Conservation (phyloP, 73 alveolate genomes). For the Effrenium voratum region DNA sequence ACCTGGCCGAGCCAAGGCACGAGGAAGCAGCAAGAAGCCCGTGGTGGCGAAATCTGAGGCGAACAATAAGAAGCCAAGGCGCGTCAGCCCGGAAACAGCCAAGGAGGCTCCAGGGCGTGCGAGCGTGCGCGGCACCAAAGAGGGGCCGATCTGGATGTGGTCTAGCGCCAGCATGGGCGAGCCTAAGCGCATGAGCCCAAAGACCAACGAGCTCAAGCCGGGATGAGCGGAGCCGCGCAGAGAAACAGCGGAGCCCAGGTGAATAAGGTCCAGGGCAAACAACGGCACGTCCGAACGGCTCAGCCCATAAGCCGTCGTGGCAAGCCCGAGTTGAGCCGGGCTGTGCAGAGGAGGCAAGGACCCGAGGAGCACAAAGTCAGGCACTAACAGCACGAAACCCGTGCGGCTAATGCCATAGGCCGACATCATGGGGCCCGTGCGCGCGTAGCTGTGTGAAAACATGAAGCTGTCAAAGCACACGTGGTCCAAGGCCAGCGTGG, state of each 20-base stretch:
- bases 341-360: background rate
- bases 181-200: constrained; percentile 30
- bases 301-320: background rate
- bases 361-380: constrained; percentile 38
- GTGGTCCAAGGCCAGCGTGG: constrained; percentile 10
- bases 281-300: background rate
- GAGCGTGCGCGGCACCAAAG: background rate
- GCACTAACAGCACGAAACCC: background rate
- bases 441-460: constrained; percentile 38
- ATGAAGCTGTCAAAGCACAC: constrained; percentile 49
- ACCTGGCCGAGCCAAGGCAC: constrained; percentile 20
- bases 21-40: constrained; percentile 20
- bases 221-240: background rate
- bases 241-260: background rate
- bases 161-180: constrained; percentile 15
- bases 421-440: constrained; percentile 28
- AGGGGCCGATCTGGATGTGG: constrained; percentile 37
- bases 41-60: constrained; percentile 36
- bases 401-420: constrained; percentile 62
- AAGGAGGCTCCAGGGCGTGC: constrained; percentile 6
- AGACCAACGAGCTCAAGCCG: background rate
- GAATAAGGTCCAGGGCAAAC: constrained; percentile 40
- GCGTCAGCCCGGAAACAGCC: constrained; percentile 32
- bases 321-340: background rate
- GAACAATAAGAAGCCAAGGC: background rate